Conservation (phyloP, 2,329 filamentous ascomycete genomes). For the Arachnomyces sp. region DNA sequence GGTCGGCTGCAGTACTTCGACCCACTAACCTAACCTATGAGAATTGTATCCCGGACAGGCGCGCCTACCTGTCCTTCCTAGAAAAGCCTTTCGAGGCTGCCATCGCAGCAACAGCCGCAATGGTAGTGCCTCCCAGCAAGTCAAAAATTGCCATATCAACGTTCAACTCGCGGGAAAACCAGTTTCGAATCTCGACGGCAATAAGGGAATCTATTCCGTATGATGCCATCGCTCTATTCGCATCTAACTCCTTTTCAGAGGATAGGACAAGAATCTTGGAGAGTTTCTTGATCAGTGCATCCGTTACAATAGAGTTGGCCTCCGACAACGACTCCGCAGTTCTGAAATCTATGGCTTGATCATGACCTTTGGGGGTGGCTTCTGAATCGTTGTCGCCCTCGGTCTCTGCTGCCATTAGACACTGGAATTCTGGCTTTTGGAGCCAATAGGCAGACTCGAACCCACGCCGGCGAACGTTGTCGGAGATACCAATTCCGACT, state of each 20-base stretch:
- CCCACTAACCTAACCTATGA: too few relatives aligned
- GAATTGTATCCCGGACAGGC: too few relatives aligned
- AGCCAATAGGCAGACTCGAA: too few relatives aligned
- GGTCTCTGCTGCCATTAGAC: too few relatives aligned
- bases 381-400: too few relatives aligned
- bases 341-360: conserved; percentile 10
- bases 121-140: conserved; percentile 27
- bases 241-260: conserved; percentile 23
- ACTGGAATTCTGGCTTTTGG: too few relatives aligned
- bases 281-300: conserved; percentile 13
- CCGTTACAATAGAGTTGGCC: conserved; percentile 3
- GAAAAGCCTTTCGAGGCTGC: too few relatives aligned
- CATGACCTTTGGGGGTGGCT: too few relatives aligned
- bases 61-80: too few relatives aligned
- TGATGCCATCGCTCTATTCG: conserved; percentile 19
- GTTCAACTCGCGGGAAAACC: conserved; percentile 27
- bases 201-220: conserved; percentile 38
- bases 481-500: too few relatives aligned
- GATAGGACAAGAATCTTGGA: conserved; percentile 24
- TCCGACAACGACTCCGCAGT: conserved; percentile 12
- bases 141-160: conserved; percentile 31
- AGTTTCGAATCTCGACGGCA: conserved; percentile 39
- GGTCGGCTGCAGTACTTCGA: too few relatives aligned
- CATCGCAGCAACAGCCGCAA: neutral
- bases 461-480: too few relatives aligned